Evolutionary conservation across 768 basidiomycete genomes (phyloP).

Genomic region (Lactarius tabidus): DNA sequence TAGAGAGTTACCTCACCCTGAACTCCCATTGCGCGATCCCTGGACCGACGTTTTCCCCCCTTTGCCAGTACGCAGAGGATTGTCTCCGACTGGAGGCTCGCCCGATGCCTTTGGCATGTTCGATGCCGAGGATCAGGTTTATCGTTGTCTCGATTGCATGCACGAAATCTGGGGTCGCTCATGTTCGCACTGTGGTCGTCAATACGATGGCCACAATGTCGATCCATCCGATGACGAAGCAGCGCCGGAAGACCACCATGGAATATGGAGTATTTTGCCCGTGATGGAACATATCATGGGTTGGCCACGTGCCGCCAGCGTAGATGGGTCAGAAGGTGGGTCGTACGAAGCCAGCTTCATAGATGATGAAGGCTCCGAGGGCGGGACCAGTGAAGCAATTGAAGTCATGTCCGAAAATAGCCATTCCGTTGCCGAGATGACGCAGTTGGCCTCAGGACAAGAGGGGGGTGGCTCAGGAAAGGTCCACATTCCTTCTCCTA

Average conservation of each 20-base stretch:
- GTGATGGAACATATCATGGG: conserved; percentile 17
- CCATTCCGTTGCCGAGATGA: neutral
- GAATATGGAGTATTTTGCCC: conserved; percentile 23
- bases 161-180: conserved; percentile 72
- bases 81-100: conserved; percentile 27
- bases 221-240: conserved; percentile 23
- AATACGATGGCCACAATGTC: conserved; percentile 50
- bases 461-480: neutral
- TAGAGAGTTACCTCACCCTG: conserved; percentile 29
- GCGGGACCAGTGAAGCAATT: conserved; percentile 4
- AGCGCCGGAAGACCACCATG: conserved; percentile 31
- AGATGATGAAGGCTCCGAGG: conserved; percentile 39
- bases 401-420: conserved; percentile 14
- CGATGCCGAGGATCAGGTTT: conserved; percentile 76
- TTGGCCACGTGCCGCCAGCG: conserved; percentile 13
- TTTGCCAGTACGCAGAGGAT: conserved; percentile 28
- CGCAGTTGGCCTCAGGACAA: neutral
- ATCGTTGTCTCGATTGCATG: conserved; percentile 69
- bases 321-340: conserved; percentile 15
- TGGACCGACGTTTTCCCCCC: conserved; percentile 60
- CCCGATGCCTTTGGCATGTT: conserved; percentile 52
- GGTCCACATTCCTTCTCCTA: neutral
- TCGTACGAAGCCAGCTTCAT: conserved; percentile 54
- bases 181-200: conserved; percentile 59
- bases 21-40: conserved; percentile 43